Evolutionary conservation across 108 stramenopile genomes (phyloP), one percentile per base, ranked within the genome.

Genomic region (Pseudonitzschia multiseries): DNA sequence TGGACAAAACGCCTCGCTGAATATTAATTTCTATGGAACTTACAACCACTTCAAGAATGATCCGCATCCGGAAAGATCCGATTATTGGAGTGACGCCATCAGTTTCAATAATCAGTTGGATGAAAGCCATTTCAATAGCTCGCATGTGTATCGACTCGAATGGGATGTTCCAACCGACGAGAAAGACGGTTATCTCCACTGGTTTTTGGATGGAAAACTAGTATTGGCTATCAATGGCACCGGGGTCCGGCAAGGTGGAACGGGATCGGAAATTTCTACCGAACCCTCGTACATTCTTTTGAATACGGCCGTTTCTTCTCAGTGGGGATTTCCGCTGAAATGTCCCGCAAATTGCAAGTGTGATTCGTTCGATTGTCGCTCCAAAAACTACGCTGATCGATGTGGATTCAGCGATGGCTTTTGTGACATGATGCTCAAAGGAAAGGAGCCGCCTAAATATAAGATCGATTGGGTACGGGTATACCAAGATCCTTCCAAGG

Each of bases 71-170:
- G 79, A 80, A 17, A 65, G 73, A 52, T 87, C 89, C 64, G 93
- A 92, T 76, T 99, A 97, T 74, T 89, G 93, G 91, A 88, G 89
- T 65, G 98, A 99, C 82, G 98, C 96, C 41, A 86, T 99, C 21
- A 93, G 91, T 60, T 96, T 77, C 74, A 97, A 97, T 82, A 71
- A 88, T 57, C 90, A 93, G 54, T 73, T 99, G 50, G 74, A 82
- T 46, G 73, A 43, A 41, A 82, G 50, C 48, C 86, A 96, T 78
- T 99, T 97, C 84, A 84, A 89, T 8, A 62, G 68, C n/a, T 74
- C 79, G n/a, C 96, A 97, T 75, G 75, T 57, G 33, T 99, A 97
- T 80, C 71, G 97, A 42, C 66, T 99, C n/a, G 97, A 99, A 77
- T 99, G 98, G 98, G 89, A 94, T 57, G 69, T 91, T 51, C 92